phyloP scores from a whole-genome alignment of 2,329 filamentous ascomycete genomes.

The Monosporascus sp. region DNA sequence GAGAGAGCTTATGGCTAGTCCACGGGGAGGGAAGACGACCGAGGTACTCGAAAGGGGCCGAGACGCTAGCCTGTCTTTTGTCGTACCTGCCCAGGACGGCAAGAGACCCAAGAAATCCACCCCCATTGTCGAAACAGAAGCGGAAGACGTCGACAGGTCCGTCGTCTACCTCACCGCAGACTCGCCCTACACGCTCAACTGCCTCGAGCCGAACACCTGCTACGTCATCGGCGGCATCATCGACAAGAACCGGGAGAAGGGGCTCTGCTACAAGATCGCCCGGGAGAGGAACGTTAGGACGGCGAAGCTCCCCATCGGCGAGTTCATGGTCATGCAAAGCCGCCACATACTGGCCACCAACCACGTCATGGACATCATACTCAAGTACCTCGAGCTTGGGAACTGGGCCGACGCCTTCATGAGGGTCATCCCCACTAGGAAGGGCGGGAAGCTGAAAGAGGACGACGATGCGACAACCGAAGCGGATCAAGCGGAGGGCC shows the following conservation, averaged over 20 bases:
- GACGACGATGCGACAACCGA: slow-evolving; percentile 17
- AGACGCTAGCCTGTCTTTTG: slow-evolving; percentile 27
- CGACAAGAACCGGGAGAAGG: slow-evolving; percentile 95
- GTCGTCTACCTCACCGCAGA: slow-evolving; percentile 90
- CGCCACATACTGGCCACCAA: slow-evolving; percentile 87
- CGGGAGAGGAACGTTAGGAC: slow-evolving; percentile 73
- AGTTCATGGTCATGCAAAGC: slow-evolving; percentile 87
- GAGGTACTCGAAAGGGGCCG: slow-evolving; percentile 48
- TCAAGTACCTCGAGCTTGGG: slow-evolving; percentile 82
- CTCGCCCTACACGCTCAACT: slow-evolving; percentile 76
- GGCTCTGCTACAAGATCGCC: slow-evolving; percentile 82
- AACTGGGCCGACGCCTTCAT: slow-evolving; percentile 92
- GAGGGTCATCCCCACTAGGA: slow-evolving; percentile 83
- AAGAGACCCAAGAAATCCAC: slow-evolving; percentile 27
- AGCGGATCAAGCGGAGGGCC: slow-evolving; percentile 5
- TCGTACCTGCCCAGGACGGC: slow-evolving; percentile 23
- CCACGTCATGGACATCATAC: slow-evolving; percentile 95
- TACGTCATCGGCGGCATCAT: slow-evolving; percentile 95
- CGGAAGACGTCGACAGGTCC: slow-evolving; percentile 32
- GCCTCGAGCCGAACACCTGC: slow-evolving; percentile 79
- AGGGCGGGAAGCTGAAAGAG: slow-evolving; percentile 66
- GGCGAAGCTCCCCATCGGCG: slow-evolving; percentile 88
- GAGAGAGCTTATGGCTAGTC: slow-evolving; percentile 60
- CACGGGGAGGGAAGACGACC: slow-evolving; percentile 51
- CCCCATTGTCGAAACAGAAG: slow-evolving; percentile 19